Evolutionary conservation across 179 eudicot species (phyloP).

Genomic region (Beta macrorhiza): DNA sequence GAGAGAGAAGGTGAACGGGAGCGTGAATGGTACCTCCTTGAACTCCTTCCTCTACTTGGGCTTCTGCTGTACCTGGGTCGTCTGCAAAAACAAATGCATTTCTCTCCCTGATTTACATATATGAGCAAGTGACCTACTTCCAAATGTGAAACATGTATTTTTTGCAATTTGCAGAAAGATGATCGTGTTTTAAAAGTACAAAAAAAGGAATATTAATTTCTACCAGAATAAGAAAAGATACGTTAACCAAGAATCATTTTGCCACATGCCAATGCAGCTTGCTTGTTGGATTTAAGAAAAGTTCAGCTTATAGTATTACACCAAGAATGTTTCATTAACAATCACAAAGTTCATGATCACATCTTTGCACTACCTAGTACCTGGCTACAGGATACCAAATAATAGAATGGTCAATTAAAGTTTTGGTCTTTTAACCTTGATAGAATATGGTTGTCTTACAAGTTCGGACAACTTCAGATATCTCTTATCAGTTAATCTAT

Average conservation of each 20-base stretch:
- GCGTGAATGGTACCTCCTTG: conserved; percentile 53
- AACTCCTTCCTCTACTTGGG: conserved; percentile 72
- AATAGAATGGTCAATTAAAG: not conserved
- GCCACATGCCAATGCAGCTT: not conserved
- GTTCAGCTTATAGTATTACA: not conserved
- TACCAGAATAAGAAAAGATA: too few relatives aligned
- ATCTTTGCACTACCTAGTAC: not conserved
- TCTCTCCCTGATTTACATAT: not conserved
- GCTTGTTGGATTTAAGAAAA: not conserved
- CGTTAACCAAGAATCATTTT: not conserved
- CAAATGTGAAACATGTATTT: not conserved
- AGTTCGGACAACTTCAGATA: not conserved
- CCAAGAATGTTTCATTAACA: not conserved
- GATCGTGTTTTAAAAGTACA: not conserved
- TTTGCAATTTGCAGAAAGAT: not conserved
- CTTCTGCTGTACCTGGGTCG: conserved; percentile 77
- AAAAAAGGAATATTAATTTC: not conserved
- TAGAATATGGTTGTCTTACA: not conserved
- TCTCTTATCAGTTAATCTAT: not conserved
- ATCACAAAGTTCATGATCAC: too few relatives aligned
- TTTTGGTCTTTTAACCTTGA: not conserved
- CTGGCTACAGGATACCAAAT: not conserved
- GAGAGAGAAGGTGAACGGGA: conserved; percentile 52
- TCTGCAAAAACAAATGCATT: conserved; percentile 36
- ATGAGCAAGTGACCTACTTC: not conserved